Conservation (phyloP, 495 filamentous ascomycete species). For the Evernia prunastri region DNA sequence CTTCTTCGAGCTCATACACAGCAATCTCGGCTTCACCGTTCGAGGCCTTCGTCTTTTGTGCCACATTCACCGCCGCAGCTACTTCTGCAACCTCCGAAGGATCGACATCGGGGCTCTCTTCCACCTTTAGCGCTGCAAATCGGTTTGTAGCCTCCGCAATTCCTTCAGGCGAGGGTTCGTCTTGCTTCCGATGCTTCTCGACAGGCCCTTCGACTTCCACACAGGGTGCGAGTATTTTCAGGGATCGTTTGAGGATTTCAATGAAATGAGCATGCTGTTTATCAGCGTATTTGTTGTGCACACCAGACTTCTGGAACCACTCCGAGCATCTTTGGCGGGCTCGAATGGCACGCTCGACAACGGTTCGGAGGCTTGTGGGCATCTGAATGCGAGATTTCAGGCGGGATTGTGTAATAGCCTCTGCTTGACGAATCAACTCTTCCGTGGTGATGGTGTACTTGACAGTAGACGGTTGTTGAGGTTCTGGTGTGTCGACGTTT, state of each 20-base stretch:
- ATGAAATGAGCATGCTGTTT: constrained; percentile 16
- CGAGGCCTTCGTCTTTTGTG: constrained; percentile 11
- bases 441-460: constrained; percentile 16
- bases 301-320: constrained; percentile 20
- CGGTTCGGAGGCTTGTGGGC: constrained; percentile 8
- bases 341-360: constrained; percentile 18
- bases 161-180: background rate
- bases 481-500: background rate
- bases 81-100: constrained; percentile 12
- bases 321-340: constrained; percentile 19
- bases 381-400: constrained; percentile 3
- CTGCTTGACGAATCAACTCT: constrained; percentile 20
- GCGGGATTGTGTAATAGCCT: constrained; percentile 10
- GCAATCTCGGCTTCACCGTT: background rate
- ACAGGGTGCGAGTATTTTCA: constrained; percentile 14
- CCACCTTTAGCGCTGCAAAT: constrained; percentile 12
- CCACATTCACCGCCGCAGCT: constrained; percentile 3
- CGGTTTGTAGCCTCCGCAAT: background rate
- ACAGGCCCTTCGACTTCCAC: background rate
- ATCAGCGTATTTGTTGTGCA: constrained; percentile 8
- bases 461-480: background rate
- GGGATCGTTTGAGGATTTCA: constrained; percentile 8
- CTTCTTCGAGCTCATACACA: constrained; percentile 17
- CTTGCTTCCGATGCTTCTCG: background rate
- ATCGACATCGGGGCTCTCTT: constrained; percentile 15